Conservation (phyloP, 2,329 filamentous ascomycete species). For the Xylaria sp. region DNA sequence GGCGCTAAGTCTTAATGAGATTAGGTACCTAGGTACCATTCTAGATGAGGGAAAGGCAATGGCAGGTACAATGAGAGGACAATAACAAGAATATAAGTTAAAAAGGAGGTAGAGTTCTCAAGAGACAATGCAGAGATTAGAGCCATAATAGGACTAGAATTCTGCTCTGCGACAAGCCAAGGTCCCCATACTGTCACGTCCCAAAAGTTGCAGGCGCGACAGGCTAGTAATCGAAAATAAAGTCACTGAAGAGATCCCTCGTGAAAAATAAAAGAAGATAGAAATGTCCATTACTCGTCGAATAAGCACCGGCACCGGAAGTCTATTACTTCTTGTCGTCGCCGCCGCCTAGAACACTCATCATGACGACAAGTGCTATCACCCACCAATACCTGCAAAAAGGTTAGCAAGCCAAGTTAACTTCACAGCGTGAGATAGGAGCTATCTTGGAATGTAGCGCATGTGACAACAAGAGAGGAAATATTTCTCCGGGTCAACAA, state of each 20-base stretch:
- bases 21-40: conserved; percentile 16
- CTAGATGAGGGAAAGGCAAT: neutral
- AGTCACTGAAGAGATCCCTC: conserved; percentile 15
- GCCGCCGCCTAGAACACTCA: conserved; percentile 65
- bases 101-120: neutral
- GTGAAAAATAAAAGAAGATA: neutral
- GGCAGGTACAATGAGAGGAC: neutral
- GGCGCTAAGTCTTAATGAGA: conserved; percentile 9
- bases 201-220: neutral
- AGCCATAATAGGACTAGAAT: neutral
- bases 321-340: conserved; percentile 63
- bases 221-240: conserved; percentile 11
- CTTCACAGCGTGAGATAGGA: neutral
- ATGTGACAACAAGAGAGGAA: neutral
- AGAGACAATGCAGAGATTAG: neutral
- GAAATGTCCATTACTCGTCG: conserved; percentile 15
- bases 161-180: neutral
- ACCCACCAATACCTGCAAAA: conserved; percentile 73
- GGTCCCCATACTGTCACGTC: conserved; percentile 14
- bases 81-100: neutral
- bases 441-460: neutral
- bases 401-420: conserved; percentile 52
- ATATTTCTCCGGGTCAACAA: neutral
- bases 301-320: conserved; percentile 20
- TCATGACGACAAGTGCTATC: conserved; percentile 63